Evolutionary conservation across 73 alveolate species (phyloP), one percentile per base, ranked within the genome.

Genomic region (Effrenium voratum): DNA sequence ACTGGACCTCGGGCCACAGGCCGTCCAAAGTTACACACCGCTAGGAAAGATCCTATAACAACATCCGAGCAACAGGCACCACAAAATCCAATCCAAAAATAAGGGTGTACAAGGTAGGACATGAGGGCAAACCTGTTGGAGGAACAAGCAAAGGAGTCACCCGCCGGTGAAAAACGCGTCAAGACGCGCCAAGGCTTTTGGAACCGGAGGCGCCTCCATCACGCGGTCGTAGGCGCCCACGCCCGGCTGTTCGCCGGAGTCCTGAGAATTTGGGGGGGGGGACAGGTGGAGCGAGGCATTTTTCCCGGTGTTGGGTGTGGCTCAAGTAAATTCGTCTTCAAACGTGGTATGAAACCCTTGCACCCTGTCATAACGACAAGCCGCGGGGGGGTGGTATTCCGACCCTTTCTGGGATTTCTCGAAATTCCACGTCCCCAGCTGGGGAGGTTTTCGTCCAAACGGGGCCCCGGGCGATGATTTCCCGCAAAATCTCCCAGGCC

Each of bases 401-500:
- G 16, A 22, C 72, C 28, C n/a, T 30, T 0, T 22, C n/a, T 57
- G 72, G 72, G 28, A 57, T 57, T 22, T 57, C 16, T 22, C 16
- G 16, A 2, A 57, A 22, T 1, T 57, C 28, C n/a, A 34, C 16
- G 16, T 32, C 40, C 30, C 34, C 40, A 60, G 26, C n/a, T 4
- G 57, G 59, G 55, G 8, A 15, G 12, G 30, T 15, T 15, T 22
- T 55, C 22, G 68, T 3, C 16, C 32, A 6, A 12, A 10, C 92
- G 49, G 55, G 52, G 93, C 79, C 13, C 57, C 8, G 41, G 36
- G 81, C 94, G 2, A 46, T 34, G 43, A 85, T 85, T 40, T 85
- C 94, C 59, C 59, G 94, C 28, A 85, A 82, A 57, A 85, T 85
- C 60, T 85, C 94, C 94, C 94, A 85, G 46, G 94, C 94, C 43